Evolutionary conservation across 495 filamentous ascomycete species (phyloP), one percentile per base, ranked within the genome.

Genomic region (Tuber microsphaerosporum): DNA sequence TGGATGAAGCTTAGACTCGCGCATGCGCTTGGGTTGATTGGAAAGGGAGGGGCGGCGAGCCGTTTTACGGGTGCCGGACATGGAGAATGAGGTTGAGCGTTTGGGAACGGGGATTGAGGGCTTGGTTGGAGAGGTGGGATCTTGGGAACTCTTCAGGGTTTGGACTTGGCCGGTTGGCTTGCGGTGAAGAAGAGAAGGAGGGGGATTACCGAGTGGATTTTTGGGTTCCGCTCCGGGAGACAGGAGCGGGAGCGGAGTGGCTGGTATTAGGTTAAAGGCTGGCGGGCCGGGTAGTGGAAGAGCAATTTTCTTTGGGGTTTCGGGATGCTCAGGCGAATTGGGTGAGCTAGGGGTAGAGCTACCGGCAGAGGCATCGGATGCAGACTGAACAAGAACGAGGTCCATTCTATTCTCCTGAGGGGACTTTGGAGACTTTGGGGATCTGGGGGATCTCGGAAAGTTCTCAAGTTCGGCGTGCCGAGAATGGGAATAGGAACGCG

Each of bases 1-100:
- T 2, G 79, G 79, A 51, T 81, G 79, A 61, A 81, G 70, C 44
- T 77, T 80, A 45, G 71, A 74, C 41, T 81, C 79, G 2, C 79
- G 74, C 43, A 81, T 19, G 39, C 70, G 70, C 39, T 77, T 77
- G 0, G 77, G 61, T 14, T 76, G 79, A n/a, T 46, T 72, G 26
- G 73, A 42, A 7, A 81, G 41, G 51, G 79, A 76, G 46, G 79
- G 78, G 10, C 76, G 77, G 44, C 75, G 74, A 20, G 74, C 16
- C 45, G 69, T 81, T 70, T 80, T 81, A 46, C 48, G 34, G 42
- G 69, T 79, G 31, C 22, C 44, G 22, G 51, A 44, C 26, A 69
- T 48, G 16, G 76, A 68, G 20, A 72, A 43, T 4, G 76, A 75
- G 2, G 73, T 72, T 17, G 26, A 44, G 20, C 71, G 77, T 31